These are phyloP conservation scores for Ustilago xerochloae DNA, from an alignment of 1,284 basidiomycete genomes.

Conservation along the genomic window DNA sequence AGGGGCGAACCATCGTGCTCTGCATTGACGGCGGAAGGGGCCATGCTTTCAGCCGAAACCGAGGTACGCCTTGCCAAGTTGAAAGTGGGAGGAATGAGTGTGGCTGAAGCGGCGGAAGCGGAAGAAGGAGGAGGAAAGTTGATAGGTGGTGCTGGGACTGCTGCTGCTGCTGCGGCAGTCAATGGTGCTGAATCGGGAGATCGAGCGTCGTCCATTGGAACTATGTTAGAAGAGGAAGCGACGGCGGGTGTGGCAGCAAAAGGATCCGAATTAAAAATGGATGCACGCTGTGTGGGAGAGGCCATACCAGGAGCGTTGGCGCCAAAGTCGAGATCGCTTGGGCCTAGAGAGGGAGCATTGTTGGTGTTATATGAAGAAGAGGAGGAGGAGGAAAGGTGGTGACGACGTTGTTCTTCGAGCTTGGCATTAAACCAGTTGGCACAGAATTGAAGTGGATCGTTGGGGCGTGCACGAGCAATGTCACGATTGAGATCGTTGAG, in stretches of 20 bases:
- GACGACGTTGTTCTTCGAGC: conserved; percentile 83
- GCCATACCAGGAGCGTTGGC: conserved; percentile 27
- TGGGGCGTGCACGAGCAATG: conserved; percentile 82
- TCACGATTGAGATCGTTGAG: conserved; percentile 88
- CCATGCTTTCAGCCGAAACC: conserved; percentile 96
- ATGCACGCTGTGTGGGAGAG: conserved; percentile 45
- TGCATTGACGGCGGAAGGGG: conserved; percentile 71
- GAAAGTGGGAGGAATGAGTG: conserved; percentile 71
- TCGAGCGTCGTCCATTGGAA: conserved; percentile 25
- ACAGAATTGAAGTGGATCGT: conserved; percentile 91
- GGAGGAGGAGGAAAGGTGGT: conserved; percentile 70
- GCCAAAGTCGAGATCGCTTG: conserved; percentile 24
- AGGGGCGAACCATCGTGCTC: conserved; percentile 21
- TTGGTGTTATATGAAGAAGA: conserved; percentile 9
- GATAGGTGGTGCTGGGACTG: conserved; percentile 7
- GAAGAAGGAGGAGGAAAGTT: conserved; percentile 11
- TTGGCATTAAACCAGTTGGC: conserved; percentile 93
- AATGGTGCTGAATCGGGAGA: conserved; percentile 11
- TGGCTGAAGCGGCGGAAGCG: conserved; percentile 8
- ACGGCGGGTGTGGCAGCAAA: conserved; percentile 13
- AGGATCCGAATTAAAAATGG: conserved; percentile 36
- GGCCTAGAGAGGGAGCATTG: conserved; percentile 12
- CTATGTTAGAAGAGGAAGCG: conserved; percentile 8
- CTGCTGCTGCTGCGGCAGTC: background rate
- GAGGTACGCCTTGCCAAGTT: conserved; percentile 91